Evolutionary conservation across 2,329 filamentous ascomycete genomes (phyloP), one percentile per base, ranked within the genome.

Genomic region (Sporothrix inflata): DNA sequence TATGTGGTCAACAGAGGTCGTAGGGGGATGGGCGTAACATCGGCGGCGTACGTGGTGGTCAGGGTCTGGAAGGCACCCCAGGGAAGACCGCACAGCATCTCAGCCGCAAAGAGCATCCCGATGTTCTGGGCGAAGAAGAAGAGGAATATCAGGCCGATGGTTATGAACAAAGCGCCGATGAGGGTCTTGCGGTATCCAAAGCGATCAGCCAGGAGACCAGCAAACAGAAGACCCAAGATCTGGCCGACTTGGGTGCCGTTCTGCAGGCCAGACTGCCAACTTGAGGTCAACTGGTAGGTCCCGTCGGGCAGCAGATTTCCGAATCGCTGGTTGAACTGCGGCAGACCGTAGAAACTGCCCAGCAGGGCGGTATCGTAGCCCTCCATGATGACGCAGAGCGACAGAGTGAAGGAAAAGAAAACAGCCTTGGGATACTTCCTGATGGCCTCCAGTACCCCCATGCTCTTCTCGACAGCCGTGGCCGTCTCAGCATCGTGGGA

Each of bases 211-310:
- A 86, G 75, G 66, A 85, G 80, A 4, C 86, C 86, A 71, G 84
- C 86, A 21, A 85, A 72, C 14, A 85, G 77, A 3, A 85, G 79
- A 0, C 86, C 86, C 2, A 87, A 71, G 27, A 88, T 84, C 12
- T 82, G 80, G 3, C 86, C 86, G 8, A 84, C 81, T 16, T 80
- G 77, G 0, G 82, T 57, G 70, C 73, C 73, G 73, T 76, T 76
- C 30, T 79, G 79, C 0, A 88, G 77, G 0, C 81, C 85, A 1
- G 84, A 81, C 75, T 88, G 85, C 87, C 87, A 88, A 0, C 82
- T 74, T 0, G 84, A 82, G 0, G 83, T 79, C 38, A 88, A 78
- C 74, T 86, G 78, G 67, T 80, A 81, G 5, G 74, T 74, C 16
- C 77, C 78, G 11, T 72, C 74, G 16, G 76, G 77, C 51, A 78